phyloP scores from a whole-genome alignment of 306 rosid species.

The Dalbergia cochinchinensis region DNA sequence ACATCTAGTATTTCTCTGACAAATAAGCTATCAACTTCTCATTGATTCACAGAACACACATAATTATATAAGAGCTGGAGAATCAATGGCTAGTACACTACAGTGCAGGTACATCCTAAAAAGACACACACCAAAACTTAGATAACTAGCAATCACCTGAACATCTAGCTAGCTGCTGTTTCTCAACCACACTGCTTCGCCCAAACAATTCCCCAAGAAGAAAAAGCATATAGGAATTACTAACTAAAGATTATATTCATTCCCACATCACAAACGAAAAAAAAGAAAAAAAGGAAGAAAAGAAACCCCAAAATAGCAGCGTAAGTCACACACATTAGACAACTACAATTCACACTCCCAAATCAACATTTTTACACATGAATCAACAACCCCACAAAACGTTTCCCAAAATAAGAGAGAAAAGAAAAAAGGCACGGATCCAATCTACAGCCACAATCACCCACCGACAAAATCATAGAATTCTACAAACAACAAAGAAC shows the following conservation, averaged over 20 bases:
- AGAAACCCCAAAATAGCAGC: neutral
- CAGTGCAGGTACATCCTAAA: neutral
- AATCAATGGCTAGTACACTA: neutral
- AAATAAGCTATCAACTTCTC: conserved; percentile 10
- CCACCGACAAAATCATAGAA: conserved; percentile 28
- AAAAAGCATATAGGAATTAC: neutral
- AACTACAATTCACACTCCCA: neutral
- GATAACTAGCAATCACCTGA: conserved; percentile 21
- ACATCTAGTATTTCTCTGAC: neutral
- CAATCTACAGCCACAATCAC: conserved; percentile 30
- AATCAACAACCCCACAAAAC: neutral
- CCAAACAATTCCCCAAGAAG: conserved; percentile 2
- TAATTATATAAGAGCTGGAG: neutral
- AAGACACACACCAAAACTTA: neutral
- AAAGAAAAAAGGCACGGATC: conserved; percentile 44
- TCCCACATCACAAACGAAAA: neutral
- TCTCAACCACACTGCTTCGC: conserved; percentile 8
- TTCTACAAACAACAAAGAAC: neutral
- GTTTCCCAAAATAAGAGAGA: neutral
- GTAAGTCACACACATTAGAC: conserved; percentile 17
- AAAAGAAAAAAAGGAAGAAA: neutral
- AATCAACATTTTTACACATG: neutral
- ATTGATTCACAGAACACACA: neutral
- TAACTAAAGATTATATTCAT: conserved; percentile 2
- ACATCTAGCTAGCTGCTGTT: neutral